Evolutionary conservation across 768 basidiomycete species (phyloP).

Genomic region (Termitomyces sp.): DNA sequence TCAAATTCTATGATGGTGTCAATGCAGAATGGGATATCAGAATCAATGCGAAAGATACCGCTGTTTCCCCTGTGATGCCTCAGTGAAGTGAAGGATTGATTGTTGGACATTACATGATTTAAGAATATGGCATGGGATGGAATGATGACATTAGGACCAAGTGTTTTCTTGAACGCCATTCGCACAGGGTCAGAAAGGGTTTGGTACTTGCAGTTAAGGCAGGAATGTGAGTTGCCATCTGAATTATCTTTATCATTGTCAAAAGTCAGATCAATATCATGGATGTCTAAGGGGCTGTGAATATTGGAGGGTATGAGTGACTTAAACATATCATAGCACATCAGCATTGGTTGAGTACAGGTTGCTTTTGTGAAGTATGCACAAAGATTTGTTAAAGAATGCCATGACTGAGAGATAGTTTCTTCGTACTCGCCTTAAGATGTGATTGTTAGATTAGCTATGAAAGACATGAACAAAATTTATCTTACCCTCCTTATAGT

Average conservation of each 20-base stretch:
- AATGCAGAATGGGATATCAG: no score
- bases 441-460: not conserved
- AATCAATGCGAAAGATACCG: no score
- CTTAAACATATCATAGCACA: not conserved
- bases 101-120: no score
- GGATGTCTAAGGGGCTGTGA: not conserved
- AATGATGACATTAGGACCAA: no score
- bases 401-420: not conserved
- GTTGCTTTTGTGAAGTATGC: not conserved
- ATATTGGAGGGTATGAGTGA: not conserved
- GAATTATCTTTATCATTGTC: not conserved
- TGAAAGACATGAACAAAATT: not conserved
- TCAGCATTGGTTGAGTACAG: not conserved
- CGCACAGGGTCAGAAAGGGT: not conserved
- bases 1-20: no score
- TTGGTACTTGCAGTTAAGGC: not conserved
- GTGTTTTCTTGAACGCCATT: no score
- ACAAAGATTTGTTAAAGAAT: not conserved
- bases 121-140: no score
- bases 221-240: not conserved
- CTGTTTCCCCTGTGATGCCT: no score
- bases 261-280: not conserved
- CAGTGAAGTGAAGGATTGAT: no score
- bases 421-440: not conserved
- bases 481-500: not conserved